Percentiles rank a stretch among this genome's conserved stretches.
phyloP scores from a whole-genome alignment of 495 filamentous ascomycete species.

The Penicillium soppii region DNA sequence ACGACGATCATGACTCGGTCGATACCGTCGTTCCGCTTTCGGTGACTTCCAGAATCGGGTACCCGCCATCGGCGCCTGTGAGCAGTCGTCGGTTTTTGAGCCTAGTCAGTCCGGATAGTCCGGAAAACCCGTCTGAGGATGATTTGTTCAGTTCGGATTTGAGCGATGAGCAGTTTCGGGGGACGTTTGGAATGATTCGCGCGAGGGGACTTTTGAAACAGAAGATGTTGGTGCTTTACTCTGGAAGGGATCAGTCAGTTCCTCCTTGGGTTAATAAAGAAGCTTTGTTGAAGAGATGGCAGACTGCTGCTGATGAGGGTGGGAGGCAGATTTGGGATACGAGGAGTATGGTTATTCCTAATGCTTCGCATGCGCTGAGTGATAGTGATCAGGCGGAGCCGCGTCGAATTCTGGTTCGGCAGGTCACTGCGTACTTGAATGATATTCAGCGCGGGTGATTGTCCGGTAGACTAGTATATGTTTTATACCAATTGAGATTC shows the following conservation, averaged over 20 bases:
- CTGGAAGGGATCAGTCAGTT: conserved; percentile 70
- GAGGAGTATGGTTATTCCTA: conserved; percentile 42
- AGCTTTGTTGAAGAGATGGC: conserved; percentile 62
- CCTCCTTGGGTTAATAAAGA: conserved; percentile 62
- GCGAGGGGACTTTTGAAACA: conserved; percentile 50
- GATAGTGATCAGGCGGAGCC: conserved; percentile 47
- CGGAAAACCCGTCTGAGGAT: conserved; percentile 64
- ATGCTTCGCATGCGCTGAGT: conserved; percentile 47
- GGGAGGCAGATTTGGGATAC: conserved; percentile 36
- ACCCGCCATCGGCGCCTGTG: conserved; percentile 49
- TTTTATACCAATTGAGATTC: too few relatives aligned
- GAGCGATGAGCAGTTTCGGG: conserved; percentile 50
- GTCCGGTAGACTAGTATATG: neutral
- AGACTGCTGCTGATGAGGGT: conserved; percentile 47
- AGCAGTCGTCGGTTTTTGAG: conserved; percentile 65
- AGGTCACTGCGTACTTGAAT: conserved; percentile 32
- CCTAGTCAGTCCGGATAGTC: conserved; percentile 54
- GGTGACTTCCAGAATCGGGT: conserved; percentile 35
- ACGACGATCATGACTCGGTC: conserved; percentile 20
- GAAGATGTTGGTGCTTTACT: conserved; percentile 54
- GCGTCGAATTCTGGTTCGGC: conserved; percentile 33
- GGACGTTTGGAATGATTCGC: conserved; percentile 63
- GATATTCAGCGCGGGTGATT: conserved; percentile 18
- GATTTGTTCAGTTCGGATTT: conserved; percentile 86
- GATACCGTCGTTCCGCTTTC: conserved; percentile 37